Base-by-base conservation (phyloP, 2,329 filamentous ascomycete species). In the Exophiala sideris region DNA sequence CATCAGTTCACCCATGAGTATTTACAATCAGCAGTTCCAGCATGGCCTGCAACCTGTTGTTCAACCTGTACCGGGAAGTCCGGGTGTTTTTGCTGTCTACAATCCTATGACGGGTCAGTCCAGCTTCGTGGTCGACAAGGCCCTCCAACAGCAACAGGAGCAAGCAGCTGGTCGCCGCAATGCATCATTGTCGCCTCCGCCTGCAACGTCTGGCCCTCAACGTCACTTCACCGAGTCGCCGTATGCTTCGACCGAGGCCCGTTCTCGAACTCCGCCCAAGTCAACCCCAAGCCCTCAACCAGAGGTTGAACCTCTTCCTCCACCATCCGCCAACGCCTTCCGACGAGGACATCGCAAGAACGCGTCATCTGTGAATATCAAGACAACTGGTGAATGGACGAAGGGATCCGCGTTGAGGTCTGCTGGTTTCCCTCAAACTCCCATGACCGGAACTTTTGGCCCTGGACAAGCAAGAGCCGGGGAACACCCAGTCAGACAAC, bases 301-400 rank as follows among this genome's bases (percentile, higher is more conserved):
- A 63, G 80, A 85, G 54, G 79, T 84, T 46, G 75, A 81, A 63
- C 89, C 91, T 38, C 82, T 96, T 49, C 91, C 91, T 48, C 90
- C 90, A 24, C 89, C 90, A 55, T 95, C 91, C 51, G 89, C 88
- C 62, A 94, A 91, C 66, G 90, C 91, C 41, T 96, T 96, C 79
- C 91, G 91, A 59, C 89, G 91, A 54, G 88, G 89, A 52, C 92
- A 97, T 74, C 94, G 95, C 79, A 96, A 96, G 81, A 83, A 84
- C 9, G 83, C 85, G 18, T 95, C 92, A 4, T 79, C 91, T 50
- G 79, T 79, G 48, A 76, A 83, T 57, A 68, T 72, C 54, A 74
- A 70, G 55, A 62, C 68, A 10, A 69, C 62, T 20, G 69, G 71
- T 24, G 82, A 85, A 67, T 71, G 35, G 67, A 78, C 78, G 45